These are phyloP conservation scores for Gyromitra esculenta DNA, from an alignment of 2,329 filamentous ascomycete species.

Conservation along the genomic window DNA sequence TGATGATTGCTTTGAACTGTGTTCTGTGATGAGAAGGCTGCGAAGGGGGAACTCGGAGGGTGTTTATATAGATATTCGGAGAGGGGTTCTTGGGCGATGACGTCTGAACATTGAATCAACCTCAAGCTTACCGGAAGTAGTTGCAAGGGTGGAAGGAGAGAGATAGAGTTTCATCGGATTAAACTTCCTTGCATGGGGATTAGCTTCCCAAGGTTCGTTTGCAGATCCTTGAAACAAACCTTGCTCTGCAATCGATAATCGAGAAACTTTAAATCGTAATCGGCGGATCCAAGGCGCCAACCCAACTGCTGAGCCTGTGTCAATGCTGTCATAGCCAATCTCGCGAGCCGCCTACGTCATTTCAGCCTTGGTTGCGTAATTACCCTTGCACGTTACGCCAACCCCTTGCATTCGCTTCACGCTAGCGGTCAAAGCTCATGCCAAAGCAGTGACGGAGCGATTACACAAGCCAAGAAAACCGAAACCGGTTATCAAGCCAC, in stretches of 20 bases:
- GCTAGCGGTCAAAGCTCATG: background rate
- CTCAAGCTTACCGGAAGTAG: background rate
- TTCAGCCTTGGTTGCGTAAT: background rate
- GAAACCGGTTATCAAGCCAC: constrained; percentile 36
- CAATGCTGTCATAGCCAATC: constrained; percentile 9
- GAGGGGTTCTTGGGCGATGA: constrained; percentile 4
- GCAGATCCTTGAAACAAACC: background rate
- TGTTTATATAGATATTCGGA: constrained; percentile 39
- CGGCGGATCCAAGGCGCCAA: background rate
- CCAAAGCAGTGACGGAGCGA: constrained; percentile 1
- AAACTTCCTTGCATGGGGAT: background rate
- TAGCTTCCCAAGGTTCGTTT: background rate
- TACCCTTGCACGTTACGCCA: background rate
- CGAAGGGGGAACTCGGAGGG: background rate
- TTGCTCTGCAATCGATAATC: constrained; percentile 9
- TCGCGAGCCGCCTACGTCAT: constrained; percentile 32
- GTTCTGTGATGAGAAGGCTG: background rate
- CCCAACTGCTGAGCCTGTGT: background rate
- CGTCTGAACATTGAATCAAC: background rate
- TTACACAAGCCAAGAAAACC: constrained; percentile 13
- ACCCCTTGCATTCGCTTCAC: background rate
- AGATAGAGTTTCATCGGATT: background rate
- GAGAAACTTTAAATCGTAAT: background rate
- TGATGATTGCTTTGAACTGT: constrained; percentile 16
- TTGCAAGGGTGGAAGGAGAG: background rate